phyloP scores from a whole-genome alignment of 371 early-diverging fungal species.

The Syncephalastrum racemosum region DNA sequence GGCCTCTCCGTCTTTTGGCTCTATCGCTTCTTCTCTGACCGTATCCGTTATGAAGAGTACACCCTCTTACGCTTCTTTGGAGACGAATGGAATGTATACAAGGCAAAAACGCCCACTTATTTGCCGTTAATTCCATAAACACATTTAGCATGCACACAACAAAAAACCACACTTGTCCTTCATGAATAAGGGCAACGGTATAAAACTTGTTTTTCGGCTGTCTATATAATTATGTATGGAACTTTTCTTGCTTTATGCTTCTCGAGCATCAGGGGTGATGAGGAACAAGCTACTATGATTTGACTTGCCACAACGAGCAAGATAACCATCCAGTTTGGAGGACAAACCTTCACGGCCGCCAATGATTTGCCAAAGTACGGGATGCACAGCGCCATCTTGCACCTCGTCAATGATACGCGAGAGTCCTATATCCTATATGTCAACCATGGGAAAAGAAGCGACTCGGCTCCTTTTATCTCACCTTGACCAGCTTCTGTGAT shows the following conservation, averaged over 20 bases:
- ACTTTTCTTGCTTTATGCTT: no score
- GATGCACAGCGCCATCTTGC: conserved; percentile 26
- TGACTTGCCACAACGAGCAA: no score
- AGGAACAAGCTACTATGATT: no score
- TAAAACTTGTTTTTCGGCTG: not conserved
- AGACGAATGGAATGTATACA: conserved; percentile 55
- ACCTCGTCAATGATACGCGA: conserved; percentile 9
- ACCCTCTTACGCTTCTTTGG: conserved; percentile 78
- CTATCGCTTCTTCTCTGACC: conserved; percentile 67
- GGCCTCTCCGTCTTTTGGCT: conserved; percentile 63
- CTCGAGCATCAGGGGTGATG: no score
- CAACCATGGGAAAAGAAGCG: not conserved
- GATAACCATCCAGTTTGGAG: conserved; percentile 8
- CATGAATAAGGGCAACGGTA: conserved; percentile 2
- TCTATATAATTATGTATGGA: no score
- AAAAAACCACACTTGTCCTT: no score
- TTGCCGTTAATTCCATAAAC: conserved; percentile 43
- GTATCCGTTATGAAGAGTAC: conserved; percentile 79
- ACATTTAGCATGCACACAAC: not conserved
- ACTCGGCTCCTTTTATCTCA: not conserved
- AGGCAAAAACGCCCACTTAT: conserved; percentile 38
- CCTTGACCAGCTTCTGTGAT: not conserved
- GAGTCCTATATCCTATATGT: conserved; percentile 19
- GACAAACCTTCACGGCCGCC: conserved; percentile 28
- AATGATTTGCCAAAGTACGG: conserved; percentile 30